Evolutionary conservation across 2,329 filamentous ascomycete genomes (phyloP), one percentile per base, ranked within the genome.

Genomic region (Aureobasidium pullulans): DNA sequence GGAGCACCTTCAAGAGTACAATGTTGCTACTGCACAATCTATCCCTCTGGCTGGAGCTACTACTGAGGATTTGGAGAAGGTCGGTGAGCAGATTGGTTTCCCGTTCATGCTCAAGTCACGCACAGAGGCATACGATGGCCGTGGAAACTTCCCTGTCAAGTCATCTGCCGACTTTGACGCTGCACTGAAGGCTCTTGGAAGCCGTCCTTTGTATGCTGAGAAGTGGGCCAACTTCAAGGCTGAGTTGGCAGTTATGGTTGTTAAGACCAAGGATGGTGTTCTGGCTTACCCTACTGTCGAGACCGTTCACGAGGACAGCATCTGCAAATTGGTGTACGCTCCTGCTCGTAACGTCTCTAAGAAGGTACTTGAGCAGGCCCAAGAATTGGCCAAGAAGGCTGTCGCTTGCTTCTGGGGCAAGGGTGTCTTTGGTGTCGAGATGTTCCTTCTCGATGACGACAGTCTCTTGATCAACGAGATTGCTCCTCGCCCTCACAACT

Each of bases 391-490:
- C 0, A 84, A 84, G 65, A 84, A 88, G 60, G 92, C 94, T 10
- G 85, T 96, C 23, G 81, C 83, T 43, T 87, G 84, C 54, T 87
- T 99, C 58, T 85, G 86, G 77, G 94, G 94, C 54, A 87, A 94
- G 63, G 94, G 94, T 64, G 89, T 96, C 34, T 99, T 96, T 73
- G 94, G 93, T 0, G 93, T 97, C 0, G 94, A 99, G 75, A 89
- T 97, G 85, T 99, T 99, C 75, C 75, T 97, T 3, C 81, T 92
- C 10, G 76, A 85, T 50, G 84, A 94, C 66, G 84, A 80, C 61
- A 77, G 77, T 1, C 79, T 96, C 1, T 75, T 95, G 60, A 81
- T 96, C 66, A 96, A 96, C 72, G 91, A 96, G 74, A 87, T 95
- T 63, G 90, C 90, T 0, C 90, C 89, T 11, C 81, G 90, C 40